phyloP scores from a whole-genome alignment of 768 basidiomycete species.

The Boletus sp. region DNA sequence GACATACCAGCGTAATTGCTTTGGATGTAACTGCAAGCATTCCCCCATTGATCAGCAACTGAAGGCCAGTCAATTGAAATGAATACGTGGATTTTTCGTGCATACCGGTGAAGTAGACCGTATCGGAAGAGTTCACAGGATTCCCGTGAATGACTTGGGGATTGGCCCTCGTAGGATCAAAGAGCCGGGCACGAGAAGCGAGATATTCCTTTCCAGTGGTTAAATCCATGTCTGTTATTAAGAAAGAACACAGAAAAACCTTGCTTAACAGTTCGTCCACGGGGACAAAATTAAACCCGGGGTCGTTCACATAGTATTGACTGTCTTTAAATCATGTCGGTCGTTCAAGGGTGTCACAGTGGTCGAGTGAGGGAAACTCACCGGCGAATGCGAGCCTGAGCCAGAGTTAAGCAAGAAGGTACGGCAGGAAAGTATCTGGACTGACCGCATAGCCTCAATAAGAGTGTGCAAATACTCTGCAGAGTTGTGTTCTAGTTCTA shows the following conservation, averaged over 20 bases:
- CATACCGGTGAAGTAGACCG: conserved; percentile 88
- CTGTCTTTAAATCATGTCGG: conserved; percentile 50
- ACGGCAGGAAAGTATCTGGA: neutral
- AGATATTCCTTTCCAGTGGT: conserved; percentile 71
- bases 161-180: conserved; percentile 66
- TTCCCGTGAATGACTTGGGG: conserved; percentile 71
- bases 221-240: neutral
- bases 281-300: conserved; percentile 73
- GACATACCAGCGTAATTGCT: conserved; percentile 78
- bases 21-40: conserved; percentile 87
- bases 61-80: neutral
- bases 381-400: conserved; percentile 70
- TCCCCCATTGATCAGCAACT: conserved; percentile 87
- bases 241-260: conserved; percentile 37
- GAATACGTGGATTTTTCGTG: neutral
- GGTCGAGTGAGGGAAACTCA: conserved; percentile 29
- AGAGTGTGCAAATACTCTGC: conserved; percentile 84
- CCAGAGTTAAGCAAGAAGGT: conserved; percentile 4
- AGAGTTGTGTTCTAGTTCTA: conserved; percentile 88
- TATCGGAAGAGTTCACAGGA: conserved; percentile 85
- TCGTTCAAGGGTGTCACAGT: neutral
- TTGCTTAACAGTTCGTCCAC: conserved; percentile 83
- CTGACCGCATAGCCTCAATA: conserved; percentile 79
- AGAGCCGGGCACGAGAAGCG: conserved; percentile 71
- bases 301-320: conserved; percentile 91